phyloP scores from a whole-genome alignment of 768 basidiomycete species.

The Termitomyces sp. region DNA sequence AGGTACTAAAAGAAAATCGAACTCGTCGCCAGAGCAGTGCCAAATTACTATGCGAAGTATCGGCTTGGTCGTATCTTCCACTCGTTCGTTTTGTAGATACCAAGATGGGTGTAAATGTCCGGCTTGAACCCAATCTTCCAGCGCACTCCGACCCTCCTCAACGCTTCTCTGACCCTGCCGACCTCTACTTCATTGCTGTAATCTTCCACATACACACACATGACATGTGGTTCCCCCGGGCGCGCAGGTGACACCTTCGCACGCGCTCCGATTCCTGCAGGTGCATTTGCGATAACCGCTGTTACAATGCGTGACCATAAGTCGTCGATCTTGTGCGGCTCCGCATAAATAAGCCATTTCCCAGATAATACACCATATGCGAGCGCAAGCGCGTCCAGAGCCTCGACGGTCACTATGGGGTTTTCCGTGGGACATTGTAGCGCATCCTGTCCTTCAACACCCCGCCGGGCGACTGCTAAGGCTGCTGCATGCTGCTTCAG shows the following conservation, averaged over 20 bases:
- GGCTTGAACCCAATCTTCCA: constrained; percentile 36
- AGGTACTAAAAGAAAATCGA: no score
- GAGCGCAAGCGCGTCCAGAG: constrained; percentile 28
- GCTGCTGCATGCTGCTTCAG: constrained; percentile 5
- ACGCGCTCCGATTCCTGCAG: constrained; percentile 12
- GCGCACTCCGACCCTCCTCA: constrained; percentile 25
- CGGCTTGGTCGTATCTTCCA: constrained; percentile 29
- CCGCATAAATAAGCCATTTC: constrained; percentile 35
- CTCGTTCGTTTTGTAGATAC: constrained; percentile 30
- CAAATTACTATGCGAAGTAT: constrained; percentile 13
- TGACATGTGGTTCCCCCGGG: constrained; percentile 26
- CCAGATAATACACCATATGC: constrained; percentile 24
- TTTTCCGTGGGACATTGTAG: not conserved
- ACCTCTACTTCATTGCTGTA: constrained; percentile 23
- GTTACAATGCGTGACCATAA: constrained; percentile 29
- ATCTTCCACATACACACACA: constrained; percentile 30
- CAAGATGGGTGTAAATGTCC: constrained; percentile 32
- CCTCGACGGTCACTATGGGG: constrained; percentile 20
- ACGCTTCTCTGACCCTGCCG: constrained; percentile 23
- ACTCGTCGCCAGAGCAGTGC: no score
- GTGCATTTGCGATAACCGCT: constrained; percentile 9
- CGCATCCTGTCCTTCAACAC: not conserved
- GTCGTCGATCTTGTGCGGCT: constrained; percentile 23
- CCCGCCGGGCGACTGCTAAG: not conserved
- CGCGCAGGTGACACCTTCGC: constrained; percentile 30